Evolutionary conservation across 2,329 filamentous ascomycete species (phyloP).

Genomic region (Penicillium sp.): DNA sequence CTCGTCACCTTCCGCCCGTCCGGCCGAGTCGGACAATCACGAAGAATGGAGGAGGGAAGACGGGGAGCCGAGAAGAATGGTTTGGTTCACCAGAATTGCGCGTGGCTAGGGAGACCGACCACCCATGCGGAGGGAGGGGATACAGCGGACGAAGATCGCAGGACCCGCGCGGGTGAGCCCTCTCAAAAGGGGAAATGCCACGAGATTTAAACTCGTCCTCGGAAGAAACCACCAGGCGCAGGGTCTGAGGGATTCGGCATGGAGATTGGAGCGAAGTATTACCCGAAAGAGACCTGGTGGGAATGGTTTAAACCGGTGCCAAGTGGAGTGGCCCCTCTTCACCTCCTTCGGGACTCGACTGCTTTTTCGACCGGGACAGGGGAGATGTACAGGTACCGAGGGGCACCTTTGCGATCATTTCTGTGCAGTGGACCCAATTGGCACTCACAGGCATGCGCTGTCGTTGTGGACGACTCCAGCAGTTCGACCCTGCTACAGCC

Average conservation of each 20-base stretch:
- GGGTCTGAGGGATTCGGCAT: background rate
- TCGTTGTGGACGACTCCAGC: no score
- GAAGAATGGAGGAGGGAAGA: no score
- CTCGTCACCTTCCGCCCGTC: slow-evolving; percentile 1
- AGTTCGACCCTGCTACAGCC: no score
- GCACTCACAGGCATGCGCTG: no score
- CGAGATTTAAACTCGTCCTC: background rate
- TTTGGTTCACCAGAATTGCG: no score
- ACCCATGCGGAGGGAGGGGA: background rate
- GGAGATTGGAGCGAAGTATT: background rate
- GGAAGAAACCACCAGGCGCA: background rate
- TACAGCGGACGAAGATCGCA: background rate
- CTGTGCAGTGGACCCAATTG: no score
- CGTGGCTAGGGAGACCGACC: no score
- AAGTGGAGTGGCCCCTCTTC: slow-evolving; percentile 3
- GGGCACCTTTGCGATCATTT: no score
- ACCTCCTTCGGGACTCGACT: background rate
- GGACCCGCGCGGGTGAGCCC: no score
- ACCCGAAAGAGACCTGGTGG: slow-evolving; percentile 1
- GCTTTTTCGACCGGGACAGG: background rate
- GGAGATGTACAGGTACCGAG: no score
- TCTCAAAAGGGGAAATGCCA: no score
- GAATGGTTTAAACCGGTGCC: background rate
- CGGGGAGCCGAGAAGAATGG: background rate
- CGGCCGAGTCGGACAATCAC: background rate